Conservation (phyloP, 1,139 yeast genomes). For the Suhomyces bokatorum region DNA sequence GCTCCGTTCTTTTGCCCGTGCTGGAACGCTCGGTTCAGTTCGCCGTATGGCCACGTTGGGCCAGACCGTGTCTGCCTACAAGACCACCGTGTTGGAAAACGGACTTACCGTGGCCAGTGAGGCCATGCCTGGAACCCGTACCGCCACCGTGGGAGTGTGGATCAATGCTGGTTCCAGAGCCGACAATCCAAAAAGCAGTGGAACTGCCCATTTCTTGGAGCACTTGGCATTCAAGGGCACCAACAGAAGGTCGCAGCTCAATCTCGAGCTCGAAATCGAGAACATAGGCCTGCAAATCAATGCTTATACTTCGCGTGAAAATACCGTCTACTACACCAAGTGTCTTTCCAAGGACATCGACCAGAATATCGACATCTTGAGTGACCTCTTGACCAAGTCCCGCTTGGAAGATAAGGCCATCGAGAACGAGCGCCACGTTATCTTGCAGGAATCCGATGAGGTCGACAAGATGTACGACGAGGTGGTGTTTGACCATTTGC, state of each 20-base stretch:
- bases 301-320: constrained; percentile 96
- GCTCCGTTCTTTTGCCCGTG: constrained; percentile 3
- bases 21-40: not conserved
- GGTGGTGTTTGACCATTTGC: constrained; percentile 95
- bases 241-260: constrained; percentile 72
- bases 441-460: constrained; percentile 94
- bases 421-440: constrained; percentile 94
- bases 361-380: constrained; percentile 79
- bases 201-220: constrained; percentile 96
- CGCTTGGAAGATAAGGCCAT: constrained; percentile 80
- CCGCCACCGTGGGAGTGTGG: constrained; percentile 98
- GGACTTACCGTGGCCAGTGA: constrained; percentile 96
- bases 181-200: constrained; percentile 79
- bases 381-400: constrained; percentile 87
- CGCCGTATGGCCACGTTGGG: constrained; percentile 13
- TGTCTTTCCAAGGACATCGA: constrained; percentile 80
- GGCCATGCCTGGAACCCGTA: constrained; percentile 78
- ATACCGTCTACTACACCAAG: constrained; percentile 94
- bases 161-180: constrained; percentile 98
- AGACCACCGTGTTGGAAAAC: constrained; percentile 67
- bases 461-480: constrained; percentile 98
- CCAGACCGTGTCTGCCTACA: constrained; percentile 18
- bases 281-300: constrained; percentile 95
- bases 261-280: constrained; percentile 89
- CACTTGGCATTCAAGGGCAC: constrained; percentile 98